These are phyloP conservation scores for Acanthochlamys bracteata DNA, from an alignment of 106 monocot species.

Conservation along the genomic window DNA sequence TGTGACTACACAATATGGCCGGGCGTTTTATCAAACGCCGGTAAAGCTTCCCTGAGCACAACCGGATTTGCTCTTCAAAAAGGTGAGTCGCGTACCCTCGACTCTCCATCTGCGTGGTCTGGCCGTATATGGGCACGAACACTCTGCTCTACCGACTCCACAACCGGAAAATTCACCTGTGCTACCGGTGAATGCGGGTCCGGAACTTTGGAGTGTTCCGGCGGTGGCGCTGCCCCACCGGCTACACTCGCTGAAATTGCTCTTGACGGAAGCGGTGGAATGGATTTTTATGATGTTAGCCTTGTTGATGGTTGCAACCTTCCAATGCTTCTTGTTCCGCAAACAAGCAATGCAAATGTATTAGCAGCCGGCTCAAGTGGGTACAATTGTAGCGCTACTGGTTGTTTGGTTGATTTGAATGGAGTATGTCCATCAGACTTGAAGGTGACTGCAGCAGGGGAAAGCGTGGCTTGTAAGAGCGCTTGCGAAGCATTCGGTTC, in stretches of 20 bases:
- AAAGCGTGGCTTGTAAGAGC: slow-evolving; percentile 65
- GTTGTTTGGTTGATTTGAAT: slow-evolving; percentile 69
- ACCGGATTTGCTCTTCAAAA: slow-evolving; percentile 35
- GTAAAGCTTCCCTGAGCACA: slow-evolving; percentile 34
- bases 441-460: slow-evolving; percentile 35
- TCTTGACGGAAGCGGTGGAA: slow-evolving; percentile 39
- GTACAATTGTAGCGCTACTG: slow-evolving; percentile 38
- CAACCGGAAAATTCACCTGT: slow-evolving; percentile 42
- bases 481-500: slow-evolving; percentile 85
- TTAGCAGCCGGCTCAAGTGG: slow-evolving; percentile 2
- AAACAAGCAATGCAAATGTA: not conserved
- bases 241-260: slow-evolving; percentile 75
- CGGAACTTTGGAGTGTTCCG: slow-evolving; percentile 33
- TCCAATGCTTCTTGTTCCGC: slow-evolving; percentile 46
- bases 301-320: slow-evolving; percentile 70
- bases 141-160: slow-evolving; percentile 46
- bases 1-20: slow-evolving; percentile 90
- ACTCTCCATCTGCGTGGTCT: slow-evolving; percentile 63
- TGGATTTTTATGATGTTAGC: slow-evolving; percentile 76
- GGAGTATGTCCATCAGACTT: slow-evolving; percentile 58
- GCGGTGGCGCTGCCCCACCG: slow-evolving; percentile 46
- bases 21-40: slow-evolving; percentile 68
- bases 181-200: slow-evolving; percentile 71
- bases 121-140: slow-evolving; percentile 85
- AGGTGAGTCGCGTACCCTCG: slow-evolving; percentile 31